Evolutionary conservation across 2,329 filamentous ascomycete genomes (phyloP), one percentile per base, ranked within the genome.

Genomic region (Phialocephala subalpina): DNA sequence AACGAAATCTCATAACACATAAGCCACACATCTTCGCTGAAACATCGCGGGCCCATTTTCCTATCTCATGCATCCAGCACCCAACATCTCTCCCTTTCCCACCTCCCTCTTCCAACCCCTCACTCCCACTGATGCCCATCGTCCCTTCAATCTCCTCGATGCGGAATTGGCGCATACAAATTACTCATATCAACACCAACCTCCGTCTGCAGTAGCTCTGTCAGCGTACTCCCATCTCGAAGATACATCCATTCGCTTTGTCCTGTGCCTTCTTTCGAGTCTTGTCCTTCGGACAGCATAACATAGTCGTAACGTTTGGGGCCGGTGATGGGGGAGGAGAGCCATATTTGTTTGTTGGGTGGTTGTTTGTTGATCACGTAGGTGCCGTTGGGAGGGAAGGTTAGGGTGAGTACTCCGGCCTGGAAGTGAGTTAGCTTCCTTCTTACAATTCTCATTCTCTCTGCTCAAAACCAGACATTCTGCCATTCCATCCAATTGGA

Each of bases 291-390:
- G 65, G 90, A 88, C 56, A 83, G 73, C 59, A 94, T 78, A 63
- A 97, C 91, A 87, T 92, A 99, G 79, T 98, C 94, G 82, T 91
- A 99, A 65, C 95, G 90, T 81, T 97, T 97, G 16, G 96, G 96
- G 0, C 96, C 96, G 6, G 92, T 94, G 62, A 93, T 83, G 3
- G 96, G 96, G 52, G 93, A 97, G 42, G 93, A 96, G 55, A 98
- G 88, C 96, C 96, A 99, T 76, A 99, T 97, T 78, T 92, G 96
- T 83, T 94, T 96, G 84, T 97, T 98, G 22, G 95, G 94, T 0
- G 96, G 96, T 79, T 99, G 96, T 80, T 99, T 99, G 87, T 99
- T 99, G 81, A 99, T 86, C 67, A 99, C 92, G 77, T 97, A 99
- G 35, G 88, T 95, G 68, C 94, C 94, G 59, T 88, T 83, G 14